phyloP scores from a whole-genome alignment of 495 filamentous ascomycete genomes.

The Tuber microsphaerosporum region DNA sequence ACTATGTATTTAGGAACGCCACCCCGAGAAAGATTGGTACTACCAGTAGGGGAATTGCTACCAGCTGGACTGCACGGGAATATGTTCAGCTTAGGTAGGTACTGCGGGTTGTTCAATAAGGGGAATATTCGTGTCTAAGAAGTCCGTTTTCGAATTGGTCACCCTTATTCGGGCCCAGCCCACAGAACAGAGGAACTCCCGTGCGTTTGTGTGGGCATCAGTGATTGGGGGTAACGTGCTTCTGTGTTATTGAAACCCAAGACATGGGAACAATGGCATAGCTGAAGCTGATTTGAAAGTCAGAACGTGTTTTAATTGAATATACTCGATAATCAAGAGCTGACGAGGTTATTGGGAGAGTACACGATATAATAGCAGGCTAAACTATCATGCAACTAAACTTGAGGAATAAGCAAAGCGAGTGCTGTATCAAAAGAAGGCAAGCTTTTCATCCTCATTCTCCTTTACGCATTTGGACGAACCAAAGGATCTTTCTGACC shows the following conservation, averaged over 20 bases:
- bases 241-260: not conserved
- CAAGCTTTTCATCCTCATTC: not conserved
- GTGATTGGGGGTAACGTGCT: conserved; percentile 1
- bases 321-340: not conserved
- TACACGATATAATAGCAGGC: not conserved
- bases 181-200: not conserved
- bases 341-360: not conserved
- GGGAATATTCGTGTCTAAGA: conserved; percentile 15
- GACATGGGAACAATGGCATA: conserved; percentile 1
- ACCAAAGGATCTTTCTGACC: not conserved
- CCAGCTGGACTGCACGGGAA: conserved; percentile 23
- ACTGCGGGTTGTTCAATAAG: conserved; percentile 11
- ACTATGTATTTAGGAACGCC: conserved; percentile 18
- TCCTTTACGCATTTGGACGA: not conserved
- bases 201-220: not conserved
- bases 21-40: conserved; percentile 35
- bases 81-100: conserved; percentile 30
- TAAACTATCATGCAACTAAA: not conserved
- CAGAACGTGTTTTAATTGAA: not conserved
- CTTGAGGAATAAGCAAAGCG: not conserved
- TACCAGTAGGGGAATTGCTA: conserved; percentile 6
- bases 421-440: not conserved
- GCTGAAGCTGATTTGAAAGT: not conserved
- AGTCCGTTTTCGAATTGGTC: conserved; percentile 22
- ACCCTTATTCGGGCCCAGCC: not conserved